Conservation (phyloP, 192 early-diverging fungal genomes). For the Coemansia reversa region DNA sequence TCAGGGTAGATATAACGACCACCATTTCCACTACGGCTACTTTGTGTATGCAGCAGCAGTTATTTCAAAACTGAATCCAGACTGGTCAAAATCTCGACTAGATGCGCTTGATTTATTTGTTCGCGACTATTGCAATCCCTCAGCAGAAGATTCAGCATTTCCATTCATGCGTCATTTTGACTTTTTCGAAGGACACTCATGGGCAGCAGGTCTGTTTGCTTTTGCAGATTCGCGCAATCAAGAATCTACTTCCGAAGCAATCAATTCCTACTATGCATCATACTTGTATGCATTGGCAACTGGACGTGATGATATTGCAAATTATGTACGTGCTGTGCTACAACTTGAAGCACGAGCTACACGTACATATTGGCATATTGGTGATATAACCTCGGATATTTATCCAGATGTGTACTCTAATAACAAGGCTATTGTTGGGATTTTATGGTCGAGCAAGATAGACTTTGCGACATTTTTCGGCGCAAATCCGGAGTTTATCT, state of each 20-base stretch:
- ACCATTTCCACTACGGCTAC: slow-evolving; percentile 63
- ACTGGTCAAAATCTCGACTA: slow-evolving; percentile 26
- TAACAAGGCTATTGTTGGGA: slow-evolving; percentile 46
- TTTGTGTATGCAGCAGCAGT: slow-evolving; percentile 55
- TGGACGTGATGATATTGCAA: slow-evolving; percentile 30
- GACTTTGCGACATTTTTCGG: slow-evolving; percentile 53
- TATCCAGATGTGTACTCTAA: slow-evolving; percentile 39
- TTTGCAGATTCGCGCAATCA: slow-evolving; percentile 58
- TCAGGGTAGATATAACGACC: slow-evolving; percentile 59
- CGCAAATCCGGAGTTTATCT: slow-evolving; percentile 50
- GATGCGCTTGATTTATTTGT: slow-evolving; percentile 28
- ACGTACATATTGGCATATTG: slow-evolving; percentile 56
- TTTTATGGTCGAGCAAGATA: slow-evolving; percentile 54
- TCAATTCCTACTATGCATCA: slow-evolving; percentile 57
- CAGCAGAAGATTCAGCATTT: slow-evolving; percentile 32
- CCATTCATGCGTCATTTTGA: slow-evolving; percentile 58
- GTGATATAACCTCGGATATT: slow-evolving; percentile 15
- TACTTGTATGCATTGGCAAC: slow-evolving; percentile 43
- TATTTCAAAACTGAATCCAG: slow-evolving; percentile 38
- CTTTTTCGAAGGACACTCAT: slow-evolving; percentile 62
- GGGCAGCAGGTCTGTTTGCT: slow-evolving; percentile 56
- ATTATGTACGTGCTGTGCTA: slow-evolving; percentile 29
- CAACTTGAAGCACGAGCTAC: slow-evolving; percentile 49
- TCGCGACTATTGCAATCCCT: slow-evolving; percentile 55
- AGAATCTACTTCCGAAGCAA: slow-evolving; percentile 56